A percentile compares a stretch with the other conserved stretches of the same genome.
These are phyloP conservation scores for Hevea brasiliensis DNA, from an alignment of 345 rosid species.

Conservation along the genomic window DNA sequence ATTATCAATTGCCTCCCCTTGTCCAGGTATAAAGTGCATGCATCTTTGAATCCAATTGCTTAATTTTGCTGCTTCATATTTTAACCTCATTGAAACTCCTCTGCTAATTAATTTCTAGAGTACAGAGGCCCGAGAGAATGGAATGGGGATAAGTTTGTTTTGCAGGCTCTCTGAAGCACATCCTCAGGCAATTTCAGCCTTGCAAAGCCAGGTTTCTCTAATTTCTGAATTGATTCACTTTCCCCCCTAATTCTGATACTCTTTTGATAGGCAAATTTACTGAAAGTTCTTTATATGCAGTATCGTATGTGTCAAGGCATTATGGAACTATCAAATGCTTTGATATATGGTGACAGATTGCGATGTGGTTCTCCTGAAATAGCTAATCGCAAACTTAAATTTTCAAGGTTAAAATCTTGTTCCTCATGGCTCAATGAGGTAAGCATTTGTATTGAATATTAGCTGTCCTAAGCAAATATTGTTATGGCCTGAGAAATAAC, in stretches of 20 bases:
- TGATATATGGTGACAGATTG: slow-evolving; percentile 89
- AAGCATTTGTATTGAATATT: neutral
- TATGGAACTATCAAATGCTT: slow-evolving; percentile 89
- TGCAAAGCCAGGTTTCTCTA: slow-evolving; percentile 85
- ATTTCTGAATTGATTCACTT: slow-evolving; percentile 8
- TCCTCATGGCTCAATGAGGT: slow-evolving; percentile 78
- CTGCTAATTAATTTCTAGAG: slow-evolving; percentile 48
- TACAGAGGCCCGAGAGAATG: slow-evolving; percentile 89
- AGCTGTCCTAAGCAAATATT: neutral
- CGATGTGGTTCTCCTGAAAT: slow-evolving; percentile 84
- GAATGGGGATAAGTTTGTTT: slow-evolving; percentile 94
- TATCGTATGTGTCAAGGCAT: slow-evolving; percentile 94
- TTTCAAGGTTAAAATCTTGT: slow-evolving; percentile 43
- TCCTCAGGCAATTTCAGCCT: slow-evolving; percentile 91
- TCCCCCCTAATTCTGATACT: slow-evolving; percentile 2
- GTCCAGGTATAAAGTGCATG: slow-evolving; percentile 60
- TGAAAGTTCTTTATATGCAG: slow-evolving; percentile 45
- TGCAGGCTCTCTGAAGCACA: slow-evolving; percentile 96
- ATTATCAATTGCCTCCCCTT: slow-evolving; percentile 94
- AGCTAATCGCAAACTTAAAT: slow-evolving; percentile 63
- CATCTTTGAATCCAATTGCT: neutral
- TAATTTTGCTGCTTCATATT: neutral
- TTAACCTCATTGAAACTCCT: slow-evolving; percentile 16
- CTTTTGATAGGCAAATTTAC: slow-evolving; percentile 18
- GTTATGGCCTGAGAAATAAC: neutral